Percentiles rank a stretch among this genome's conserved stretches.
These are phyloP conservation scores for Crithidia expoeki DNA, from an alignment of 208 protist genomes.

Conservation along the genomic window DNA sequence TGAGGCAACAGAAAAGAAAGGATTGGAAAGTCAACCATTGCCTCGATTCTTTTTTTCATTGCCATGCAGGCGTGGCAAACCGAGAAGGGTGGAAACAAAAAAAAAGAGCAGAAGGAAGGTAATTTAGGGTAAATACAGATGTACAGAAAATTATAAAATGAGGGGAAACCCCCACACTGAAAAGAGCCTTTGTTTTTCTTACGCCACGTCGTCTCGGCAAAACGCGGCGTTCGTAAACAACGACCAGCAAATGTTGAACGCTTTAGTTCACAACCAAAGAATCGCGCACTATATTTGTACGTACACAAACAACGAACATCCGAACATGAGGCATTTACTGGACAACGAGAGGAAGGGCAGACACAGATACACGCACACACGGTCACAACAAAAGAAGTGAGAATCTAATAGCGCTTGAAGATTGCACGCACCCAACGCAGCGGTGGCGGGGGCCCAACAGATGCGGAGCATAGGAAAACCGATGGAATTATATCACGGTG, in stretches of 20 bases:
- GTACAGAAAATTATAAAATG: background rate
- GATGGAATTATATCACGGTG: background rate
- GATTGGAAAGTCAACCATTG: background rate
- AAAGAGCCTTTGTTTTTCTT: background rate
- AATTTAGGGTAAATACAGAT: background rate
- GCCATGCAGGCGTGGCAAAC: background rate
- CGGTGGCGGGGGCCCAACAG: background rate
- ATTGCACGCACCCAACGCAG: background rate
- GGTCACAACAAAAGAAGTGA: background rate
- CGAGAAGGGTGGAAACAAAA: background rate
- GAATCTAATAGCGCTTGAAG: background rate
- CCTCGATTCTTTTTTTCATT: background rate
- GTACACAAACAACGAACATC: no score
- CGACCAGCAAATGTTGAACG: no score
- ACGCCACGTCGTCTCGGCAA: no score
- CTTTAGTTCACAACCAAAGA: no score
- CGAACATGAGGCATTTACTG: no score
- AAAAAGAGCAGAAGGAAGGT: background rate
- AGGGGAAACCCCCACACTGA: background rate
- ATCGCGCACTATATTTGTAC: no score
- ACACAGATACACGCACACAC: no score
- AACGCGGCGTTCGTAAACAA: background rate
- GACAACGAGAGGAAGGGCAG: no score
- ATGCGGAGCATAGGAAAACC: background rate
- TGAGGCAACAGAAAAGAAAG: background rate